Conservation (phyloP, 371 early-diverging fungal species). For the Syncephalastrum racemosum region DNA sequence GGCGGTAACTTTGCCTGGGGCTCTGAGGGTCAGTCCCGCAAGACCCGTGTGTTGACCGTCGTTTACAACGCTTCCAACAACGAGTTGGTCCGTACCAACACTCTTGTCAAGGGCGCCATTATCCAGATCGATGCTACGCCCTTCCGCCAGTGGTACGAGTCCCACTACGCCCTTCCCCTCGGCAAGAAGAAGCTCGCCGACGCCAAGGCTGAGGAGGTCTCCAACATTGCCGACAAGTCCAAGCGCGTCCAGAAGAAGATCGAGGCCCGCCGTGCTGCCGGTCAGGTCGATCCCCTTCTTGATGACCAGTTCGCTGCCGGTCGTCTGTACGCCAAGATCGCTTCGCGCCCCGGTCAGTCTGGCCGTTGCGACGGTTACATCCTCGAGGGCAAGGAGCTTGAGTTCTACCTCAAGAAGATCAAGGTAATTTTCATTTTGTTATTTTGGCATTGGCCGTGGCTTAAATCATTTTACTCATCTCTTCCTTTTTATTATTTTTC, state of each 20-base stretch:
- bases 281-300: conserved; percentile 86
- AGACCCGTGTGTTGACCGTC: conserved; percentile 96
- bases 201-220: conserved; percentile 56
- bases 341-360: conserved; percentile 99
- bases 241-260: conserved; percentile 90
- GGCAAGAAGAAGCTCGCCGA: conserved; percentile 86
- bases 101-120: conserved; percentile 98
- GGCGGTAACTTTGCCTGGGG: conserved; percentile 98
- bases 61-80: conserved; percentile 99
- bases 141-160: conserved; percentile 98
- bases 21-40: conserved; percentile 92
- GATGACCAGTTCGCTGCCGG: conserved; percentile 97
- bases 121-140: conserved; percentile 99
- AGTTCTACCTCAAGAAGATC: conserved; percentile 95
- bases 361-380: conserved; percentile 99
- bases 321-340: conserved; percentile 88
- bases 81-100: conserved; percentile 99
- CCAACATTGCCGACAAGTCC: conserved; percentile 81
- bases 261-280: conserved; percentile 76
- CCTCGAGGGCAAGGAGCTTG: conserved; percentile 98
- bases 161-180: conserved; percentile 89
- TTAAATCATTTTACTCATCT: neutral
- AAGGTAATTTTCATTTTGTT: conserved; percentile 45
- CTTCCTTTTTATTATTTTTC: neutral
- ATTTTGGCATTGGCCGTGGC: neutral